Conservation (phyloP, 2,329 filamentous ascomycete species). For the Nemania diffusa region DNA sequence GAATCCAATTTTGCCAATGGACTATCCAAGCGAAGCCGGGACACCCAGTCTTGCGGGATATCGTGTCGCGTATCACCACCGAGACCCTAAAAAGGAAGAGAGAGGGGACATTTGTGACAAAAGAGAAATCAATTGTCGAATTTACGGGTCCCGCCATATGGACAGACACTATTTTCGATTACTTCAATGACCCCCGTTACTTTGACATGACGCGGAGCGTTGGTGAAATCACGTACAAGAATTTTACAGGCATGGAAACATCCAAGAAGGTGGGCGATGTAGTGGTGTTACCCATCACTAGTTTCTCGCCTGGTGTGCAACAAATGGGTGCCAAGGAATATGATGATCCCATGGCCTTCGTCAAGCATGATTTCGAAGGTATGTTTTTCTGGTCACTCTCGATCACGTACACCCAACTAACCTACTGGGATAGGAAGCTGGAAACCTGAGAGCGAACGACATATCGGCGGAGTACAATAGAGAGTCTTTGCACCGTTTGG, state of each 20-base stretch:
- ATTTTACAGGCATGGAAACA: conserved; percentile 87
- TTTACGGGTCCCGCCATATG: conserved; percentile 94
- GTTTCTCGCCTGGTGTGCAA: conserved; percentile 92
- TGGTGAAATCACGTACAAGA: conserved; percentile 81
- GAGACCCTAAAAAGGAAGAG: conserved; percentile 80
- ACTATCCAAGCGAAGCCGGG: conserved; percentile 96
- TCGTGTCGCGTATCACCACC: conserved; percentile 86
- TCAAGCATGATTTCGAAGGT: conserved; percentile 98
- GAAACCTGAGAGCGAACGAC: conserved; percentile 78
- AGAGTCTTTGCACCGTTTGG: conserved; percentile 39
- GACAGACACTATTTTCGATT: conserved; percentile 92
- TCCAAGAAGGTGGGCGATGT: conserved; percentile 93
- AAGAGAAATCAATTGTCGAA: conserved; percentile 84
- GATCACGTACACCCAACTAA: conserved; percentile 36
- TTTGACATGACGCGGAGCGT: conserved; percentile 81
- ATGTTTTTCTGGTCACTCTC: conserved; percentile 45
- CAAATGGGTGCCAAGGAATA: conserved; percentile 92
- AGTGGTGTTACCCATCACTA: conserved; percentile 92
- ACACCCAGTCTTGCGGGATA: conserved; percentile 88
- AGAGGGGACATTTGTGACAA: conserved; percentile 58
- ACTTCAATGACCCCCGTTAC: conserved; percentile 90
- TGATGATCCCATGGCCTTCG: conserved; percentile 96
- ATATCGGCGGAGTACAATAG: conserved; percentile 66
- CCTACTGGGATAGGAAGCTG: conserved; percentile 68
- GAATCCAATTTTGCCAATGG: conserved; percentile 99